Evolutionary conservation across 257 asterid genomes (phyloP), one percentile per base, ranked within the genome.

Genomic region (Knoxia roxburghii): DNA sequence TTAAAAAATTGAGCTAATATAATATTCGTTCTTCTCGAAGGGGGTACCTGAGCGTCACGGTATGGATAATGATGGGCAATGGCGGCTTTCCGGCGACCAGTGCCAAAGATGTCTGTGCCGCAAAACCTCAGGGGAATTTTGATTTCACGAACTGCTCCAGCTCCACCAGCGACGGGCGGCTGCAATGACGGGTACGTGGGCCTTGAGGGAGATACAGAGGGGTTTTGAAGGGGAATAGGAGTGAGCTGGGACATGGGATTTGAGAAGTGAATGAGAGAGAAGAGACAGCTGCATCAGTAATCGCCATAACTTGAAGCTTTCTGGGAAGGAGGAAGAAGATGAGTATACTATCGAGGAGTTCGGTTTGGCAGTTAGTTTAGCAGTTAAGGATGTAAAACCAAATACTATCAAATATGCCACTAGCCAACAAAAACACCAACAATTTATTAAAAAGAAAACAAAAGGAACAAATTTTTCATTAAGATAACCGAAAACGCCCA

Each of bases 71-170:
- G 75, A 90, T 77, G 81, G 40, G 99, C 99, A 75, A 82, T 88
- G 43, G 97, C 96, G 58, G 86, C 79, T 76, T 94, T 94, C 74
- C 99, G 71, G 68, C 98, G 89, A 37, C 98, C 96, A 26, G 97
- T 94, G 45, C 98, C 98, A 53, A 86, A 68, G 7, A 89, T 80
- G 70, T 85, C 85, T 94, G 99, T 40, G 98, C 96, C 0, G 96
- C 99, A 59, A 94, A 90, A 20, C 99, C 98, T 4, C 98, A 96
- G 0, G 98, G 96, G 52, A 94, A 96, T 70, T 95, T 83, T 7
- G 98, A 78, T 69, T 94, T 90, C 20, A 94, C 98, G n/a, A 77
- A 64, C 93, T 6, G 51, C 85, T 85, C 96, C 21, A 80, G 24
- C 3, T 75, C 86, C 69, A 32, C 64, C 79, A 18, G 65, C 46